These are phyloP conservation scores for Diplotaxis tenuifolia DNA, from an alignment of 345 rosid species.

Conservation along the genomic window DNA sequence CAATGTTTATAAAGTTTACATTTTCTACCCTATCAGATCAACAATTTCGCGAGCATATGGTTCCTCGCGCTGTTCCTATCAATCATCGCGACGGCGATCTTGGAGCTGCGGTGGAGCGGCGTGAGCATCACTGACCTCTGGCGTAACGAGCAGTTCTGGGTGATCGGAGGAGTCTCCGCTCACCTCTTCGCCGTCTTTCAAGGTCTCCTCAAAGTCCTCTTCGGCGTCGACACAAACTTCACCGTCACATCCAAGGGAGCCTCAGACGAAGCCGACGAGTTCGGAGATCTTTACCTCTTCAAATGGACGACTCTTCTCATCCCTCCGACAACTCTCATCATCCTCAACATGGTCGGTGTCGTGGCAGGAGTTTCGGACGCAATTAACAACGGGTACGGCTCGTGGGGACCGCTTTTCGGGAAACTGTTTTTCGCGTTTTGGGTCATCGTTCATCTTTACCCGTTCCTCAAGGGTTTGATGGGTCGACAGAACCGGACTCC, in stretches of 20 bases:
- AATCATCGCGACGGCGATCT: slow-evolving; percentile 77
- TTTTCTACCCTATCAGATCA: slow-evolving; percentile 47
- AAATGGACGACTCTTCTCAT: slow-evolving; percentile 97
- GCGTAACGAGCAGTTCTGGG: slow-evolving; percentile 99
- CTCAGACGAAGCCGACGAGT: slow-evolving; percentile 53
- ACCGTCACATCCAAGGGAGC: slow-evolving; percentile 91
- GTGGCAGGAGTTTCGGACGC: slow-evolving; percentile 92
- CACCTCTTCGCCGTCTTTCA: slow-evolving; percentile 95
- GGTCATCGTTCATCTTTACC: slow-evolving; percentile 95
- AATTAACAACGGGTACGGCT: slow-evolving; percentile 79
- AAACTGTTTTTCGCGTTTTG: slow-evolving; percentile 88
- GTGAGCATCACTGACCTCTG: slow-evolving; percentile 88
- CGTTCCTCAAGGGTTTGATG: slow-evolving; percentile 95
- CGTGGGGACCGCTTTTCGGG: slow-evolving; percentile 94
- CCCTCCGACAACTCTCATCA: slow-evolving; percentile 92
- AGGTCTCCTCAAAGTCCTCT: slow-evolving; percentile 96
- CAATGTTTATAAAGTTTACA: neutral
- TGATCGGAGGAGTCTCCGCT: slow-evolving; percentile 93
- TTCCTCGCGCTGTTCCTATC: slow-evolving; percentile 87
- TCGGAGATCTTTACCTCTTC: slow-evolving; percentile 92
- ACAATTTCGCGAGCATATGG: slow-evolving; percentile 79
- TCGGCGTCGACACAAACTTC: slow-evolving; percentile 90
- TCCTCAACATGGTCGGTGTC: slow-evolving; percentile 81
- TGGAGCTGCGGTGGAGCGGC: slow-evolving; percentile 90
- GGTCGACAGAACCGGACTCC: slow-evolving; percentile 92